Conservation (phyloP, 805 yeast genomes). For the Babjeviella inositovora region DNA sequence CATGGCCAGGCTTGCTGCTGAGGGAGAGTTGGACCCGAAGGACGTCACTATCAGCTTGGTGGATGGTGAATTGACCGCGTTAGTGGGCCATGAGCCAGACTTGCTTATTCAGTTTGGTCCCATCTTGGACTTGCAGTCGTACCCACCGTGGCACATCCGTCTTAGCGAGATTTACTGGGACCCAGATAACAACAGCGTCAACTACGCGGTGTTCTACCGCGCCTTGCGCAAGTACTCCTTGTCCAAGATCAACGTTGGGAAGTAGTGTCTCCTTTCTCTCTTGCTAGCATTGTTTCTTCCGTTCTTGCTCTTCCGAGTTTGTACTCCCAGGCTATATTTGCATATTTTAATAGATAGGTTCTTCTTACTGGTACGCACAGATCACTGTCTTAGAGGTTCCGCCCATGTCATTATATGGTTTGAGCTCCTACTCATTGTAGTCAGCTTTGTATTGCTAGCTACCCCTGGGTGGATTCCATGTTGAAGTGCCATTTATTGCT, state of each 20-base stretch:
- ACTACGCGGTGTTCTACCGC: conserved; percentile 69
- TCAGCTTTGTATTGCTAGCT: too few species aligned
- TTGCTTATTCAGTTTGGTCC: conserved; percentile 75
- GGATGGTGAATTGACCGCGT: conserved; percentile 54
- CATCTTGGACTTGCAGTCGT: conserved; percentile 78
- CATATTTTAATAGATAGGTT: too few species aligned
- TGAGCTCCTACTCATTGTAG: too few species aligned
- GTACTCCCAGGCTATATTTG: too few species aligned
- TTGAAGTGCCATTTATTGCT: too few species aligned
- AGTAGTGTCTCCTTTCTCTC: conserved; percentile 16
- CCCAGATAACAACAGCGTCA: conserved; percentile 66
- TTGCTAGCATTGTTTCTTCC: conserved; percentile 1
- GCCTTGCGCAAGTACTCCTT: conserved; percentile 62
- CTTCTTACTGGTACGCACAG: too few species aligned
- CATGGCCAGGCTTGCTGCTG: conserved; percentile 58
- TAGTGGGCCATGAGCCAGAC: conserved; percentile 91
- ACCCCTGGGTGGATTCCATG: too few species aligned
- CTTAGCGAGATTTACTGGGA: conserved; percentile 86
- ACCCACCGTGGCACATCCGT: conserved; percentile 96
- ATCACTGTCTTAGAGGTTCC: too few species aligned
- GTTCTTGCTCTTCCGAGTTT: conserved; percentile 2
- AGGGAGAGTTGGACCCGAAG: conserved; percentile 37
- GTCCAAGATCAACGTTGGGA: conserved; percentile 82
- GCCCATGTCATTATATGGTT: too few species aligned
- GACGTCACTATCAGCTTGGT: conserved; percentile 67